Conservation (phyloP, 2,329 filamentous ascomycete genomes). For the Colletotrichum musae region DNA sequence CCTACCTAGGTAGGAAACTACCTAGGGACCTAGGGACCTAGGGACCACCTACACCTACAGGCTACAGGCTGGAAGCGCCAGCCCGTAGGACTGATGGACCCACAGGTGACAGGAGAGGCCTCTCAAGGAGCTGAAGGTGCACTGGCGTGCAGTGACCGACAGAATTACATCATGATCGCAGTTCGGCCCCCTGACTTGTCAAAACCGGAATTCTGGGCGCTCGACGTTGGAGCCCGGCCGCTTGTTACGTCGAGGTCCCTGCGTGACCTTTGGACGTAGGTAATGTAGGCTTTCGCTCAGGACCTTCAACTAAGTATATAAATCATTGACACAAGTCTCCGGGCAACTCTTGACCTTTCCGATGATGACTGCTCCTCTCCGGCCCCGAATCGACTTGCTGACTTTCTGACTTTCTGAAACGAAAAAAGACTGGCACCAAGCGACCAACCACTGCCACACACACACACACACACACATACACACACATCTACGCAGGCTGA, state of each 20-base stretch:
- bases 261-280: conserved; percentile 14
- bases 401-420: too few species aligned
- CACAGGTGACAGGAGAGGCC: conserved; percentile 31
- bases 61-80: conserved; percentile 16
- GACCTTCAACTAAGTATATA: background rate
- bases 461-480: too few species aligned
- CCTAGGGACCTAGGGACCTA: too few species aligned
- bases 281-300: conserved; percentile 16
- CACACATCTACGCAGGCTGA: too few species aligned
- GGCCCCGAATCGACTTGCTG: too few species aligned
- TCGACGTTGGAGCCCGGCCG: background rate
- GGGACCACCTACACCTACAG: too few species aligned
- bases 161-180: conserved; percentile 38
- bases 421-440: too few species aligned
- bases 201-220: conserved; percentile 40
- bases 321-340: background rate
- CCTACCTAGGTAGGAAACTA: too few species aligned
- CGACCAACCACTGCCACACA: too few species aligned
- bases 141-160: conserved; percentile 39
- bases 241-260: conserved; percentile 22
- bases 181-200: conserved; percentile 38
- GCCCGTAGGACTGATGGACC: conserved; percentile 9
- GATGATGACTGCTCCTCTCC: too few species aligned
- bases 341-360: too few species aligned
- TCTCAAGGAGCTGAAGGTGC: conserved; percentile 24